Conservation (phyloP, 2,329 filamentous ascomycete species). For the Leptodontidium sp. region DNA sequence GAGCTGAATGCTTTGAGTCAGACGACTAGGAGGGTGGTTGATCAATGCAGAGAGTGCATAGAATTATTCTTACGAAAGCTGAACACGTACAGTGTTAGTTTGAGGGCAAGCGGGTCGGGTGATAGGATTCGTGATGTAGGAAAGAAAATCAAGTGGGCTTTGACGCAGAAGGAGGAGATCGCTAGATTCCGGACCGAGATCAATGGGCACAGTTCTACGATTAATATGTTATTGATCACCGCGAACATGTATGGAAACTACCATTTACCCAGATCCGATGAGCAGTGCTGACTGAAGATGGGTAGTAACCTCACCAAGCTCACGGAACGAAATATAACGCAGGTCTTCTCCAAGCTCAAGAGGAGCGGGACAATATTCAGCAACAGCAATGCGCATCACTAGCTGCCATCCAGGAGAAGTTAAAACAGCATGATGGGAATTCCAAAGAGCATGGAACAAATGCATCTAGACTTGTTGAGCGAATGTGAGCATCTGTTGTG, state of each 20-base stretch:
- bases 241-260: slow-evolving; percentile 28
- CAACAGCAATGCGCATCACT: neutral
- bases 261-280: neutral
- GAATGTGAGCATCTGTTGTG: neutral
- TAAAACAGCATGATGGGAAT: neutral
- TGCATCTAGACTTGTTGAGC: neutral
- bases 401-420: neutral
- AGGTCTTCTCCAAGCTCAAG: neutral
- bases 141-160: slow-evolving; percentile 34
- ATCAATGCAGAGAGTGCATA: slow-evolving; percentile 24
- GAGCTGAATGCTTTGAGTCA: slow-evolving; percentile 30
- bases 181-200: slow-evolving; percentile 33
- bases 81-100: slow-evolving; percentile 23
- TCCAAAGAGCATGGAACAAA: neutral
- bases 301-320: neutral
- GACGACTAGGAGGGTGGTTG: slow-evolving; percentile 26
- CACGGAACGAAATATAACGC: slow-evolving; percentile 16
- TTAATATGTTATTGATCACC: slow-evolving; percentile 35
- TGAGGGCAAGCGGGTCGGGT: slow-evolving; percentile 33
- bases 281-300: neutral
- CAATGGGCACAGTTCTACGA: slow-evolving; percentile 28
- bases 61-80: slow-evolving; percentile 26
- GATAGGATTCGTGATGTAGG: slow-evolving; percentile 25
- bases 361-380: neutral
- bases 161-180: slow-evolving; percentile 32